Evolutionary conservation across 805 yeast genomes (phyloP).

Genomic region (Monosporozyma aquatica): DNA sequence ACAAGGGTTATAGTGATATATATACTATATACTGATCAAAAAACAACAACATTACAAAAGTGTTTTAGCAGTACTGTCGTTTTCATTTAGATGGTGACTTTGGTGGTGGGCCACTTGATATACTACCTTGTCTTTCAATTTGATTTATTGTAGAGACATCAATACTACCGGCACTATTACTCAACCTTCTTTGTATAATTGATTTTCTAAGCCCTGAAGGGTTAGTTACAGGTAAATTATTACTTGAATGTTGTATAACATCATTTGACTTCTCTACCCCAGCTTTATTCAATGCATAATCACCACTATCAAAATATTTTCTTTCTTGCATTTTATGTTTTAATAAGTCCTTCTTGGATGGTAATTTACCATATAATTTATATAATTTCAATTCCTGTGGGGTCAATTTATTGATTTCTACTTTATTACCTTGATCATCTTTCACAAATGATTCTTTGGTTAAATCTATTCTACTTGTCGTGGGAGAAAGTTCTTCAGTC

Average conservation of each 20-base stretch:
- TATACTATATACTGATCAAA: no score
- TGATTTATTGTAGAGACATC: constrained; percentile 13
- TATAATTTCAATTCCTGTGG: constrained; percentile 76
- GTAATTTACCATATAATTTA: constrained; percentile 77
- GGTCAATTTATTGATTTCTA: constrained; percentile 49
- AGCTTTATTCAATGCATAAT: constrained; percentile 76
- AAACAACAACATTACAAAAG: no score
- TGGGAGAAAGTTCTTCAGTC: constrained; percentile 22
- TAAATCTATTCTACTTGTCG: constrained; percentile 20
- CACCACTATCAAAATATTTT: constrained; percentile 90
- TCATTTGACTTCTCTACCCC: constrained; percentile 35
- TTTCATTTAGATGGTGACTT: constrained; percentile 19
- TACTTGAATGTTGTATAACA: constrained; percentile 19
- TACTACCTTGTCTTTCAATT: constrained; percentile 27
- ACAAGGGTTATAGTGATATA: no score
- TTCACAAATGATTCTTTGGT: constrained; percentile 8
- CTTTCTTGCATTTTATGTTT: constrained; percentile 74
- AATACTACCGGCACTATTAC: constrained; percentile 27
- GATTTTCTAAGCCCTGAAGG: constrained; percentile 31
- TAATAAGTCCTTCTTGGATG: constrained; percentile 68
- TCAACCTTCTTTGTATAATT: constrained; percentile 29
- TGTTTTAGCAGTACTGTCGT: constrained; percentile 23
- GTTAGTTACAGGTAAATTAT: constrained; percentile 29
- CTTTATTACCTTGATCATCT: constrained; percentile 13
- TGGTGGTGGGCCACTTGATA: constrained; percentile 32